These are phyloP conservation scores for Phytophthora lateralis DNA, from an alignment of 352 stramenopile genomes.

Conservation along the genomic window DNA sequence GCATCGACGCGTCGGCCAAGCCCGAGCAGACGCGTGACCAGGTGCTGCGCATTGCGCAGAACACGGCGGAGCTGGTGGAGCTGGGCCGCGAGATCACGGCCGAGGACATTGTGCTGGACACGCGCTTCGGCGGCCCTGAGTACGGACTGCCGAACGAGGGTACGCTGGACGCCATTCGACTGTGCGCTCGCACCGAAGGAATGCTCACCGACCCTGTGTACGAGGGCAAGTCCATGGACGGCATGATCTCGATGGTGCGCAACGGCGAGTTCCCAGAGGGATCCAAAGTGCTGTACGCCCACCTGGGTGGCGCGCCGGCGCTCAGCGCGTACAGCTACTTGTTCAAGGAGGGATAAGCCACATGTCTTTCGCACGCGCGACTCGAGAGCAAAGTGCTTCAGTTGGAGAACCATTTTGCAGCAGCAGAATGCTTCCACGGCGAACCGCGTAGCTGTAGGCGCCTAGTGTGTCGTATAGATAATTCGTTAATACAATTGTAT, in stretches of 20 bases:
- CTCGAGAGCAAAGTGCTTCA: constrained; percentile 2
- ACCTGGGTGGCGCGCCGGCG: constrained; percentile 34
- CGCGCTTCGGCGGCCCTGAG: constrained; percentile 37
- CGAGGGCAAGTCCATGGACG: constrained; percentile 47
- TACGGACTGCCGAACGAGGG: constrained; percentile 43
- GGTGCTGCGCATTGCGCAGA: constrained; percentile 40
- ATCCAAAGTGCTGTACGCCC: constrained; percentile 42
- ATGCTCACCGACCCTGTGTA: constrained; percentile 47
- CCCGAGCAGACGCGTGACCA: constrained; percentile 43
- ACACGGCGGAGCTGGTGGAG: constrained; percentile 40
- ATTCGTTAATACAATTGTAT: constrained; percentile 4
- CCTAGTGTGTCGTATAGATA: constrained; percentile 6
- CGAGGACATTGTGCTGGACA: constrained; percentile 40
- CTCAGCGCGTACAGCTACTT: constrained; percentile 47
- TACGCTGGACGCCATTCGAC: constrained; percentile 39
- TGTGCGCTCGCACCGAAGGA: constrained; percentile 40
- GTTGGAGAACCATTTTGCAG: constrained; percentile 4
- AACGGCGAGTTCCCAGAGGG: constrained; percentile 42
- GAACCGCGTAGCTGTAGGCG: not conserved
- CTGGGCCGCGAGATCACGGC: constrained; percentile 35
- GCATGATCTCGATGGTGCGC: constrained; percentile 44
- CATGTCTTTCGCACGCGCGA: not conserved
- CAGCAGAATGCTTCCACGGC: constrained; percentile 1
- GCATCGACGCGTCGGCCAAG: constrained; percentile 41
- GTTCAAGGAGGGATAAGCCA: constrained; percentile 36